phyloP scores from a whole-genome alignment of 345 rosid genomes.

The Clarkia xantiana region DNA sequence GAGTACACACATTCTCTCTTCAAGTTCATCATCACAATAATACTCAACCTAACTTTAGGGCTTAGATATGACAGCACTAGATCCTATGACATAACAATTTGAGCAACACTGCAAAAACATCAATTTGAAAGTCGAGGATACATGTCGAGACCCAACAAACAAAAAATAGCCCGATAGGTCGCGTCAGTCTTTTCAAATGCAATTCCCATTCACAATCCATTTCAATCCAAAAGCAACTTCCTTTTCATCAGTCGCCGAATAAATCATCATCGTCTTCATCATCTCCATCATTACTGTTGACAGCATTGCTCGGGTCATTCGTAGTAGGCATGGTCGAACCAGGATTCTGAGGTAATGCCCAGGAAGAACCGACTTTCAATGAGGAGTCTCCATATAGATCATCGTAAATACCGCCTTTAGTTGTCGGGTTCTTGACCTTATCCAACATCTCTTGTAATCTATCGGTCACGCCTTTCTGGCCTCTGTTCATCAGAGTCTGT shows the following conservation, averaged over 20 bases:
- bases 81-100: too few relatives aligned
- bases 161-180: too few relatives aligned
- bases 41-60: too few relatives aligned
- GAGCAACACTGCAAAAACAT: too few relatives aligned
- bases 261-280: slow-evolving; percentile 64
- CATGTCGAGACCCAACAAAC: too few relatives aligned
- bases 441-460: slow-evolving; percentile 58
- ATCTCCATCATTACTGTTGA: slow-evolving; percentile 11
- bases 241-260: slow-evolving; percentile 59
- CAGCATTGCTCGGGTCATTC: slow-evolving; percentile 17
- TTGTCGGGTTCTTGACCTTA: slow-evolving; percentile 40
- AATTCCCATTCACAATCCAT: too few relatives aligned
- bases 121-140: too few relatives aligned
- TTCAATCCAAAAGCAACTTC: not conserved
- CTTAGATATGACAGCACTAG: too few relatives aligned
- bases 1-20: too few relatives aligned
- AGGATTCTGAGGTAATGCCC: slow-evolving; percentile 43
- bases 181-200: too few relatives aligned
- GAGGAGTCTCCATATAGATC: slow-evolving; percentile 67
- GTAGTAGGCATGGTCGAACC: slow-evolving; percentile 7
- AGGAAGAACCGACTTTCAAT: slow-evolving; percentile 68
- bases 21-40: too few relatives aligned
- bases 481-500: slow-evolving; percentile 14
- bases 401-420: slow-evolving; percentile 46
- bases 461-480: slow-evolving; percentile 47